phyloP scores from a whole-genome alignment of 75 land plant species.

The Cryptomeria japonica region DNA sequence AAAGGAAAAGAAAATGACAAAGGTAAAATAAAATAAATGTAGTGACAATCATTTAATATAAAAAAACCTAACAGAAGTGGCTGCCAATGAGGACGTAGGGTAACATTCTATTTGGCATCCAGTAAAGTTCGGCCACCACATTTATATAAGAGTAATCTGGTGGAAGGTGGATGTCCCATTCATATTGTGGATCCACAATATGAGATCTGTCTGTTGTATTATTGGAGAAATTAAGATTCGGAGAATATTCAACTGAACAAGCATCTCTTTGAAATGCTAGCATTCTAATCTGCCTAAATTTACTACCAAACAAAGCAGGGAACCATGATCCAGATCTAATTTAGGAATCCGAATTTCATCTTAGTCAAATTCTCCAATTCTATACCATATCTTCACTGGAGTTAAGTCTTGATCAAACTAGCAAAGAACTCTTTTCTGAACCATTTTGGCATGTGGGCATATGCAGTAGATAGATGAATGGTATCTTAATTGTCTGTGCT shows the following conservation, averaged over 20 bases:
- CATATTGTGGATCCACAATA: neutral
- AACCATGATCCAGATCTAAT: neutral
- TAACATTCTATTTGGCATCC: neutral
- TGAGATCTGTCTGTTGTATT: neutral
- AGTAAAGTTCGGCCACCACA: neutral
- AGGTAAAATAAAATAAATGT: no score
- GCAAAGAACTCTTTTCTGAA: neutral
- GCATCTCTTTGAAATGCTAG: no score
- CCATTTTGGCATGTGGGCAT: neutral
- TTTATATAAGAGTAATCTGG: no score
- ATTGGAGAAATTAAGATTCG: neutral
- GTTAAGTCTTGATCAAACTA: neutral
- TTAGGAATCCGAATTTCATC: neutral
- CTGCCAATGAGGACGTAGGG: neutral
- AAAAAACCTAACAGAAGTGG: neutral
- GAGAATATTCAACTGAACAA: neutral
- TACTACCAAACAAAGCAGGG: neutral
- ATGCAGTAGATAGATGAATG: neutral
- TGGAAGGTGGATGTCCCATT: neutral
- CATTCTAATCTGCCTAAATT: neutral
- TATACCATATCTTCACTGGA: neutral
- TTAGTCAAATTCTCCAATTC: neutral
- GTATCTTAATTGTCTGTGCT: neutral
- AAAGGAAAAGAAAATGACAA: no score
- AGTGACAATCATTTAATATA: no score